Evolutionary conservation across 768 basidiomycete genomes (phyloP).

Genomic region (Rhodocollybia butyracea): DNA sequence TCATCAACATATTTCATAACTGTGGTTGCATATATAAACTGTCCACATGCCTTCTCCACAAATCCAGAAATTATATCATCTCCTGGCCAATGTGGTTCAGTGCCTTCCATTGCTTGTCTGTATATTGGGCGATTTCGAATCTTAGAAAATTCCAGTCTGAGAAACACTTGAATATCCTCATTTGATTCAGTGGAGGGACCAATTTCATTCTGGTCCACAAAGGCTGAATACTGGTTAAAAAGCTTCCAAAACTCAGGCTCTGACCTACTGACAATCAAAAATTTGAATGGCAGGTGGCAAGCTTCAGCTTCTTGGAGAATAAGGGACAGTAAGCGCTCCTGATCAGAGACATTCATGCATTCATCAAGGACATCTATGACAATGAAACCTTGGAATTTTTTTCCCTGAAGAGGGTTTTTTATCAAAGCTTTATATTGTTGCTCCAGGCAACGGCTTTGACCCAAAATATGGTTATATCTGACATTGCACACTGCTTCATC

Average conservation of each 20-base stretch:
- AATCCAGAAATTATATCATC: not conserved
- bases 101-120: not conserved
- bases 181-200: not conserved
- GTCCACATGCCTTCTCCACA: not conserved
- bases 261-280: conserved; percentile 28
- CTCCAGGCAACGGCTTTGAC: not conserved
- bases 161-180: not conserved
- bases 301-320: conserved; percentile 16
- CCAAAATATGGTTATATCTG: too few species aligned
- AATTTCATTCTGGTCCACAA: not conserved
- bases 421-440: conserved; percentile 29
- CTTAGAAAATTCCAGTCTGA: not conserved
- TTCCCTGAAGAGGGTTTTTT: conserved; percentile 21
- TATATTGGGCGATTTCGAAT: not conserved
- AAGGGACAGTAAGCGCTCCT: conserved; percentile 23
- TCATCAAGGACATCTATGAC: conserved; percentile 33
- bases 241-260: conserved; percentile 22
- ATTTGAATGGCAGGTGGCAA: conserved; percentile 17
- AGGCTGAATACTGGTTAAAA: conserved; percentile 5
- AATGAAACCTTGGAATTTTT: conserved; percentile 22
- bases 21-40: too few species aligned
- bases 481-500: not conserved
- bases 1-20: not conserved
- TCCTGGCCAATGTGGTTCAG: not conserved
- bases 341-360: conserved; percentile 20